Evolutionary conservation across 1,139 yeast genomes (phyloP), one percentile per base, ranked within the genome.

Genomic region (Zhuliangozyma blackwelliae): DNA sequence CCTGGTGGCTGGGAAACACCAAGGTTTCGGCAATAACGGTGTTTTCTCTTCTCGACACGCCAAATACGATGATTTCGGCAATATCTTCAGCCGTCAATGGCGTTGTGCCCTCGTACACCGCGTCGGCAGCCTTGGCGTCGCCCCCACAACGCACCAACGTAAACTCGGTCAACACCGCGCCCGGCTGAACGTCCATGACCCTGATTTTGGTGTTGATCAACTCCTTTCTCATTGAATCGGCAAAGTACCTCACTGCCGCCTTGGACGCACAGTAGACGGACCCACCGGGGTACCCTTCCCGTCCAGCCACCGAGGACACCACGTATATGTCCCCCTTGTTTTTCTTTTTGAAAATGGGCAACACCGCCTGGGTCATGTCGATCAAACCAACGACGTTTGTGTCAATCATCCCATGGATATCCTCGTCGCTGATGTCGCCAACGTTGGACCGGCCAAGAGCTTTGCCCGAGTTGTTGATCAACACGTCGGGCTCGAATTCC

Each of bases 401-500:
- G 47, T 75, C 70, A 53, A 81, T 71, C 82, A 83, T 82, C 28
- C 74, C 76, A 35, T 71, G 69, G 34, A 85, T 67, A 47, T 84
- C 92, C 2, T 61, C 59, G 22, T 65, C 63, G 2, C 59, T 53
- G 39, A 84, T 72, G 2, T 64, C 65, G 10, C 92, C 94, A 23
- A 85, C 85, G 29, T 61, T 55, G 25, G 76, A 89, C 33, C 63
- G 63, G 21, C 95, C 95, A 34, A 77, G 64, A 2, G 92, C 95
- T 60, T 82, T 75, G 29, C 95, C 95, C 7, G 95, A 94, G 55
- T 86, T 87, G 66, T 87, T 87, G 43, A 87, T 65, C 40, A 87
- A 68, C 27, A 87, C 75, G 55, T 80, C 87, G 43, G 79, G 71
- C 44, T 75, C 78, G 51, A 77, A 79, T 27, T 75, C 83, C 25